Evolutionary conservation across 1,284 basidiomycete genomes (phyloP), one percentile per base, ranked within the genome.

Genomic region (Cutaneotrichosporon sp.): DNA sequence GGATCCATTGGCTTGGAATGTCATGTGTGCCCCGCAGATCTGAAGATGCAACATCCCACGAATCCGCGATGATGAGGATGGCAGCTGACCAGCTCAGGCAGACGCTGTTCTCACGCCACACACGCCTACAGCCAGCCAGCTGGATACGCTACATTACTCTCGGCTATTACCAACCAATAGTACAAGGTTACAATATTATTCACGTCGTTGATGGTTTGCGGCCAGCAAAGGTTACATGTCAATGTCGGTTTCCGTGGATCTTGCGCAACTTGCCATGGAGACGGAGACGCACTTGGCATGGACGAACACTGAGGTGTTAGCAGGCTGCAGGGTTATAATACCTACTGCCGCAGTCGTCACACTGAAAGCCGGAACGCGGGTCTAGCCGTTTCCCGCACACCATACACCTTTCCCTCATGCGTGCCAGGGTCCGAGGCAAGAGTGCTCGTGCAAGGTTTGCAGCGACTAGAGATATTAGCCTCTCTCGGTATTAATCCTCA

Each of bases 341-440:
- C 60, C 54, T 10, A 62, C 60, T 31, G 20, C 60, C 60, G 22
- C 60, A 62, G 27, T 62, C 51, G 36, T 62, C 60, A 36, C 60
- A 62, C 38, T 58, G 56, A 13, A 62, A 33, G 3, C 42, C 60
- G 3, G 56, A 36, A 14, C 60, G 47, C 14, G 27, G 51, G 11
- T 51, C 60, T 4, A 62, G n/a, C 4, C 56, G 34, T 22, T 54
- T 58, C 9, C 16, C 4, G 36, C 60, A 62, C 4, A 50, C 60
- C 4, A 46, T 22, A 18, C 60, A 62, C 43, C 42, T 54, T 10
- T 57, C 51, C 34, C 42, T 58, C 25, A 27, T 6, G 6, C 36
- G 20, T 33, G 36, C 43, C 9, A 34, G 13, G 1, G 51, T 36
- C 4, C 60, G 51, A 1, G 56, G 55, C 18, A 57, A 22, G 31